Conservation (phyloP, 2,329 filamentous ascomycete genomes). For the Trichoderma afroharzianum region DNA sequence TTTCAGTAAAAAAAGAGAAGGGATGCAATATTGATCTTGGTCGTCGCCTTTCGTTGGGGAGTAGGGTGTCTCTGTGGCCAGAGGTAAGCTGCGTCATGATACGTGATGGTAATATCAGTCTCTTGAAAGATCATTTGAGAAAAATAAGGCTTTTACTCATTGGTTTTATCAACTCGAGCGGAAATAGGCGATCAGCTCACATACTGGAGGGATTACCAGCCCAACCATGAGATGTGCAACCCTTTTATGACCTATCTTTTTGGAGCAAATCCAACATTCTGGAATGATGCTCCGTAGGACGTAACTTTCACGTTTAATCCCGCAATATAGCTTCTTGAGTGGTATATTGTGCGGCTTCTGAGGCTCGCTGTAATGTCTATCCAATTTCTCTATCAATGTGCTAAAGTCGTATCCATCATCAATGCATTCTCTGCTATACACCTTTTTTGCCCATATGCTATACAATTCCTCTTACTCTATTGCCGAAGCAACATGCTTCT, state of each 20-base stretch:
- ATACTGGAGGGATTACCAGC: too few species aligned
- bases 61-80: not conserved
- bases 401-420: not conserved
- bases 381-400: not conserved
- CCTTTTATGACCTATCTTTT: not conserved
- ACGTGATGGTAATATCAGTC: not conserved
- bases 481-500: slow-evolving; percentile 6
- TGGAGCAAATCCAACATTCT: not conserved
- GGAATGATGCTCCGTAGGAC: not conserved
- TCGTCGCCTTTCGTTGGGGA: not conserved
- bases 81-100: not conserved
- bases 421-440: not conserved
- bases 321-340: not conserved
- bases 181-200: not conserved
- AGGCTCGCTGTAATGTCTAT: slow-evolving; percentile 8
- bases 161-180: not conserved
- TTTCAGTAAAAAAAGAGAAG: not conserved
- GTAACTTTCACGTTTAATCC: not conserved
- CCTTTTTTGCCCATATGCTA: not conserved
- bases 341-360: not conserved
- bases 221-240: not conserved
- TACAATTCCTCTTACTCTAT: not conserved
- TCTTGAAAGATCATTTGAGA: not conserved
- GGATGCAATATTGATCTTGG: not conserved
- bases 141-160: not conserved